Percentiles rank a stretch among this genome's conserved stretches.
Evolutionary conservation across 2,329 filamentous ascomycete genomes (phyloP).

Genomic region (Aureobasidium sp.): DNA sequence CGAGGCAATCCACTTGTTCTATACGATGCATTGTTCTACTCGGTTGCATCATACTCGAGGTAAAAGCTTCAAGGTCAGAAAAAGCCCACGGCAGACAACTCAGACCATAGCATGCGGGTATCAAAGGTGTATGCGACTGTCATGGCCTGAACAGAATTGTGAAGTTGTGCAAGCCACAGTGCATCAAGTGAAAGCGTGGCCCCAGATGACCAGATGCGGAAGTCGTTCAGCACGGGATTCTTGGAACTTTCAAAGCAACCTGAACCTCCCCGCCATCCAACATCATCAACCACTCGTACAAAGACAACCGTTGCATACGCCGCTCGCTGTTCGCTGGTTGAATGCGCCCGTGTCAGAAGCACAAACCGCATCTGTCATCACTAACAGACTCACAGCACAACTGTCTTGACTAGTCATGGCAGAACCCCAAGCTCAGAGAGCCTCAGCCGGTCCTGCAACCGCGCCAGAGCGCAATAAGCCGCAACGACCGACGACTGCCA

Average conservation of each 20-base stretch:
- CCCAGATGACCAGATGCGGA: conserved; percentile 6
- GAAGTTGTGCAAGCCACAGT: background rate
- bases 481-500: background rate
- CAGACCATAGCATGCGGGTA: too few relatives aligned
- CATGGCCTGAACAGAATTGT: background rate
- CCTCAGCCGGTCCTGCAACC: background rate
- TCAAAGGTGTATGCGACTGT: background rate
- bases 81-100: too few relatives aligned
- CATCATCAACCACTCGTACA: background rate
- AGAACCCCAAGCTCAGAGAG: background rate
- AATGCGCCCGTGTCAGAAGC: conserved; percentile 2
- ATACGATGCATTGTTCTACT: too few relatives aligned
- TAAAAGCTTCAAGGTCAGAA: too few relatives aligned
- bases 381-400: background rate
- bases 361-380: conserved; percentile 3
- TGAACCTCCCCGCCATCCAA: background rate
- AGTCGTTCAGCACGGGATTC: background rate
- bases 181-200: background rate
- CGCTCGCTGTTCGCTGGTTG: background rate
- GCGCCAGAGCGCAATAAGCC: background rate
- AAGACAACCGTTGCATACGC: background rate
- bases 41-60: too few relatives aligned
- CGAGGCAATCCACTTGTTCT: too few relatives aligned
- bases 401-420: conserved; percentile 6
- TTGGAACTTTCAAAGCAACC: background rate